Evolutionary conservation across 768 basidiomycete species (phyloP).

Genomic region (Hericium rajendrae): DNA sequence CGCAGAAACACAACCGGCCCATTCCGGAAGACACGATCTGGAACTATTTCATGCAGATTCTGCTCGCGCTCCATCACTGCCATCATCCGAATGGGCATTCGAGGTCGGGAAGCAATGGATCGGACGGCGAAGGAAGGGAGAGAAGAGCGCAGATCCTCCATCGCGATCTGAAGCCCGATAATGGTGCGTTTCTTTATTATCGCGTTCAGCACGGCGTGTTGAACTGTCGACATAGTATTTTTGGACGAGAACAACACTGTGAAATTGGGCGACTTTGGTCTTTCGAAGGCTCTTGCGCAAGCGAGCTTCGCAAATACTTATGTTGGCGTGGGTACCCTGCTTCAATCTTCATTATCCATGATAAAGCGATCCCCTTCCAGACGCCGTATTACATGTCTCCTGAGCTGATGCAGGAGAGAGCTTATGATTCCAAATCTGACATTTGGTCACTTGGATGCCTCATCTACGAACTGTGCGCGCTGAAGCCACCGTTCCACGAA

Average conservation of each 20-base stretch:
- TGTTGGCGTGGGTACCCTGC: constrained; percentile 59
- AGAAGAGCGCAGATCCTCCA: constrained; percentile 75
- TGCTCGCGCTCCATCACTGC: constrained; percentile 84
- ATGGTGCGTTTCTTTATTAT: constrained; percentile 46
- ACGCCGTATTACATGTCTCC: constrained; percentile 99
- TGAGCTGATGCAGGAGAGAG: constrained; percentile 93
- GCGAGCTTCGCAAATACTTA: constrained; percentile 93
- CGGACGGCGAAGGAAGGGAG: constrained; percentile 34
- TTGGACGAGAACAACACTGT: constrained; percentile 77
- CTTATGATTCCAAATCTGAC: constrained; percentile 96
- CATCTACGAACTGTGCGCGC: constrained; percentile 91
- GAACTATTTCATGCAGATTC: constrained; percentile 91
- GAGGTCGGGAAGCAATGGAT: constrained; percentile 33
- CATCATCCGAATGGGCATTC: constrained; percentile 62
- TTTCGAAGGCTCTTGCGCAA: constrained; percentile 85
- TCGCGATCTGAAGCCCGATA: constrained; percentile 95
- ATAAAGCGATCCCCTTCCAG: constrained; percentile 29
- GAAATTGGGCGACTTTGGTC: constrained; percentile 94
- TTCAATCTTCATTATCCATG: neutral
- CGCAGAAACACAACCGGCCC: constrained; percentile 53
- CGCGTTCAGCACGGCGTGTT: neutral
- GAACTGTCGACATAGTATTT: constrained; percentile 52
- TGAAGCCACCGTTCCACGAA: constrained; percentile 89
- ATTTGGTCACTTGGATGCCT: constrained; percentile 98
- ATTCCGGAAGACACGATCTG: constrained; percentile 92